Base-by-base conservation (phyloP, 768 basidiomycete species). In the Mrakia hoshinonis region DNA sequence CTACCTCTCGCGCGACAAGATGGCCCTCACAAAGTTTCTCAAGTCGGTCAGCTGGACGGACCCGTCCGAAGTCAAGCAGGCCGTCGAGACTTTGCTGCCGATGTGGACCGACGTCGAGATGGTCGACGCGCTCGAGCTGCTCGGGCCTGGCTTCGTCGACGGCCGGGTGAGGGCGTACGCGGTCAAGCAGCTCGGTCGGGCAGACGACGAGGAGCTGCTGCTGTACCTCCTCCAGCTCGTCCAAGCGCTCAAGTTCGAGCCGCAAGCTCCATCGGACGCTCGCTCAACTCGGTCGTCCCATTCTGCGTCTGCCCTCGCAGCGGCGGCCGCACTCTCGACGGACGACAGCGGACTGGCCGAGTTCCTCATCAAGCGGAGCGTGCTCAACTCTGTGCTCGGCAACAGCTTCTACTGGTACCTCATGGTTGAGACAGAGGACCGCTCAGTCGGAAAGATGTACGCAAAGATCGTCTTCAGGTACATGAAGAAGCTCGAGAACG, bases 1-100 rank as follows among this genome's bases (percentile, higher is more conserved):
- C 81, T 98, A 96, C 75, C 87, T 99, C 13, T 86, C 88, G 3
- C 83, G 92, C 43, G 91, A 94, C 79, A 94, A 92, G 80, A 78
- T 79, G 39, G 93, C 94, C 2, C 84, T 98, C 49, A 98, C 95
- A 43, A 99, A 99, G 79, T 99, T 99, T 81, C 84, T 99, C 67
- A 97, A 92, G 79, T 92, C 92, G 38, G 96, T 99, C 47, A 92
- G 94, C 24, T 98, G 96, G 96, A 84, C 92, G 48, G 96, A 99
- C 78, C 86, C 89, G 0, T 89, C 89, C 12, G 96, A 99, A 80
- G 93, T 96, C 31, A 95, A 94, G 77, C 96, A 98, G 78, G 96
- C 96, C 0, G 94, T 98, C 20, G 96, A 98, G 78, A 92, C 95
- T 74, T 80, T 99, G 5, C 79, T 99, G 34, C 95, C 95, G 0